These are phyloP conservation scores for Ophiorrhiza pumila DNA, from an alignment of 257 asterid species.

Conservation along the genomic window DNA sequence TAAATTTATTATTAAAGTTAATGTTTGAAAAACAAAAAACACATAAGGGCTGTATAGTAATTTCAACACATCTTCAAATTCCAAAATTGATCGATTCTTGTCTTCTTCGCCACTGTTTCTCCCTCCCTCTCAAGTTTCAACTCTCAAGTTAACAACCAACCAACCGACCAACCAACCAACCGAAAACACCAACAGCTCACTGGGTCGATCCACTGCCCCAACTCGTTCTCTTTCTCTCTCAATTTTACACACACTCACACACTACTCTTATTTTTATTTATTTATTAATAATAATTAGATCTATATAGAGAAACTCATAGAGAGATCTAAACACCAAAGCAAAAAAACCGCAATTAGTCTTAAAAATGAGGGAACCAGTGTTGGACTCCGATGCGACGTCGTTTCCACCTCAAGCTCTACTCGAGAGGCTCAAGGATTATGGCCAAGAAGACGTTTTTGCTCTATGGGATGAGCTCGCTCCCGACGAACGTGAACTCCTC, in stretches of 20 bases:
- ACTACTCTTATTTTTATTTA: background rate
- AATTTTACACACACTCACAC: background rate
- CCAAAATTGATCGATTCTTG: conserved; percentile 27
- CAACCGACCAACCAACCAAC: conserved; percentile 8
- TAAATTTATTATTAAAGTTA: too few species aligned
- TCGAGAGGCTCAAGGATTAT: conserved; percentile 96
- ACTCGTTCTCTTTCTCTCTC: conserved; percentile 1
- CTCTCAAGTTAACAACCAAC: conserved; percentile 42
- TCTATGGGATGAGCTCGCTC: conserved; percentile 82
- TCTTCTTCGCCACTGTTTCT: conserved; percentile 36
- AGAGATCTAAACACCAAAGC: conserved; percentile 3
- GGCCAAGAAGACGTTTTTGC: conserved; percentile 90
- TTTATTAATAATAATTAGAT: conserved; percentile 29
- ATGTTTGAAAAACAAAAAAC: too few species aligned
- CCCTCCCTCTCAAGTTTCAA: too few species aligned
- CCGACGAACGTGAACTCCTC: conserved; percentile 65
- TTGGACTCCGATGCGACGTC: conserved; percentile 31
- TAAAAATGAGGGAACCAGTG: conserved; percentile 45
- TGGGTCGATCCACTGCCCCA: background rate
- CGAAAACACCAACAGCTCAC: conserved; percentile 22
- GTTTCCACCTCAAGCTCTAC: conserved; percentile 63
- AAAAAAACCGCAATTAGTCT: background rate
- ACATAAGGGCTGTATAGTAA: conserved; percentile 24
- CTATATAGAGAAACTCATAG: conserved; percentile 19
- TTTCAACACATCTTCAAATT: background rate